phyloP scores from a whole-genome alignment of 192 early-diverging fungal species.

The Umbelopsis isabellina region DNA sequence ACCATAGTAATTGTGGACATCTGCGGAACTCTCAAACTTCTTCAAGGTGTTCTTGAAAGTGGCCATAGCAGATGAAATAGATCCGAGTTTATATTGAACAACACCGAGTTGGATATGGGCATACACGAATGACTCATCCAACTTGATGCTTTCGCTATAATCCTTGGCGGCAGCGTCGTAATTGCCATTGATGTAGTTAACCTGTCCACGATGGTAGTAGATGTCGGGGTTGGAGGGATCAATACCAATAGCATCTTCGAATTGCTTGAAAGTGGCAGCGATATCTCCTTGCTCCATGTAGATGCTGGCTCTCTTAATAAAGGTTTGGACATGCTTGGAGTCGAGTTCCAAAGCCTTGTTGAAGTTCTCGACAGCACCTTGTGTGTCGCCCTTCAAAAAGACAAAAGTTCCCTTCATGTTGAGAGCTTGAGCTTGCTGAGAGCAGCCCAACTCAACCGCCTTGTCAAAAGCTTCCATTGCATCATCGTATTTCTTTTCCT shows the following conservation, averaged over 20 bases:
- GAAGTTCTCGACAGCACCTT: constrained; percentile 71
- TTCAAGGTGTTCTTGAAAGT: constrained; percentile 82
- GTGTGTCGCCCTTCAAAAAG: constrained; percentile 85
- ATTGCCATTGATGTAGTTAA: constrained; percentile 85
- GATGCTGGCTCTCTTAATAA: constrained; percentile 89
- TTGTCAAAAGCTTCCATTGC: constrained; percentile 66
- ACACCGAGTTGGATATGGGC: constrained; percentile 95
- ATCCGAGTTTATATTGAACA: constrained; percentile 88
- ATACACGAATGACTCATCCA: constrained; percentile 85
- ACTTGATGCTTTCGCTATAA: constrained; percentile 77
- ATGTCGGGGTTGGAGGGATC: constrained; percentile 81
- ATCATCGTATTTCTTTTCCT: constrained; percentile 58
- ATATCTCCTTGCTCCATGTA: constrained; percentile 85
- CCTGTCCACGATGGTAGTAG: constrained; percentile 81
- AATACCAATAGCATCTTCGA: constrained; percentile 70
- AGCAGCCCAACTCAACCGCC: constrained; percentile 64
- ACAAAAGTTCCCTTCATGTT: constrained; percentile 89
- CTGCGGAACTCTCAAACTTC: constrained; percentile 78
- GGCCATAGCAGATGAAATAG: constrained; percentile 69
- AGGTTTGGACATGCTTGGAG: constrained; percentile 78
- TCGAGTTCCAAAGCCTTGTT: constrained; percentile 81
- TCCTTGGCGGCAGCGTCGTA: constrained; percentile 81
- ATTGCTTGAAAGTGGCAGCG: constrained; percentile 63
- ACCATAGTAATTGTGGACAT: constrained; percentile 97
- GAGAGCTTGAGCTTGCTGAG: constrained; percentile 57